These are phyloP conservation scores for Coniochaeta prunicola DNA, from an alignment of 2,329 filamentous ascomycete species.

Conservation along the genomic window DNA sequence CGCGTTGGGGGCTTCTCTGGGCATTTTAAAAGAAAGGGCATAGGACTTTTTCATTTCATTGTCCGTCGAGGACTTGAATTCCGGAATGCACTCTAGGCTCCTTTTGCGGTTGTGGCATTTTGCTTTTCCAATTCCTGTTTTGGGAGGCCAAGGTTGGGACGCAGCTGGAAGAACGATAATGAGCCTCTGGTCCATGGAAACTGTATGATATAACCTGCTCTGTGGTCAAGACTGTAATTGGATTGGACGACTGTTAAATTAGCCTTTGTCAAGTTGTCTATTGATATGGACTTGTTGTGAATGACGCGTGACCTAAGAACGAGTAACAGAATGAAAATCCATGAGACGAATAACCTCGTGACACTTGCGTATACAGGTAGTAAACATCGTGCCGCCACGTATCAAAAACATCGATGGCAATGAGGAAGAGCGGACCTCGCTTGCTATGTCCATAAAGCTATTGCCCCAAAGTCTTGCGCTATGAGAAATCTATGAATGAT, in stretches of 20 bases:
- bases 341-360: no score
- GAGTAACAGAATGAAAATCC: no score
- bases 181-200: not conserved
- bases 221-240: not conserved
- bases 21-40: not conserved
- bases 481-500: slow-evolving; percentile 1
- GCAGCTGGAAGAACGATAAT: not conserved
- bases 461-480: not conserved
- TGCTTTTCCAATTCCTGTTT: not conserved
- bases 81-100: not conserved
- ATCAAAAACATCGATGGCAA: not conserved
- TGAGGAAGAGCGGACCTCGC: not conserved
- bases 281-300: no score
- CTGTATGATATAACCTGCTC: not conserved
- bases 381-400: not conserved
- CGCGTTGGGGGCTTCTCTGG: not conserved
- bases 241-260: not conserved
- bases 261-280: not conserved
- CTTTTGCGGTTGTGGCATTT: not conserved
- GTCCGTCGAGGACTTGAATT: not conserved
- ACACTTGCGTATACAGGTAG: no score
- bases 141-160: not conserved
- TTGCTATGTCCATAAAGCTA: not conserved
- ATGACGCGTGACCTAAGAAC: no score
- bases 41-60: not conserved